Base-by-base conservation (phyloP, 495 filamentous ascomycete genomes). In the Lasiosphaeria miniovina region DNA sequence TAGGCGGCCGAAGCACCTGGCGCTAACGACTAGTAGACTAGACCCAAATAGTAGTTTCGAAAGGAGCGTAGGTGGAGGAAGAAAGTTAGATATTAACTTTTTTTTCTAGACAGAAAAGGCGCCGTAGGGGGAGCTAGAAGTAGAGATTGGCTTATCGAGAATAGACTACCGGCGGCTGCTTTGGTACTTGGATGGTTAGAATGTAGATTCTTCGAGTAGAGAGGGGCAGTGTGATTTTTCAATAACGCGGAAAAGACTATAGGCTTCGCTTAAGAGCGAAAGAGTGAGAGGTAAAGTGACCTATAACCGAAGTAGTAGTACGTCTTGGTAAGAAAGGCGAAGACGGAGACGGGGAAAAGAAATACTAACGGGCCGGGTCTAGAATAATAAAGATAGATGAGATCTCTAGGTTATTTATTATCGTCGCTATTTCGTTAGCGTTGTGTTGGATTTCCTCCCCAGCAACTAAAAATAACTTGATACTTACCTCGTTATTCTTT, bases 1-100 rank as follows among this genome's bases (percentile, higher is more conserved):
- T 89, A 93, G 55, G 58, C 15, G 45, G 61, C 67, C 62, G 60
- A 59, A 55, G 54, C 45, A 54, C 64, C 62, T 55, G 61, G 60
- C 56, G 60, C 62, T 36, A 43, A 48, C 17, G 38, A 59, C 61
- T 61, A 65, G 63, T 54, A 54, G 60, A 60, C 58, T 58, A 66
- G 52, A 63, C 45, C 45, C 55, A 48, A 36, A 36, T 50, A 36
- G 36, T n/a, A 6, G 52, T 40, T 54, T 35, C 14, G 15, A 54
- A 54, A 32, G 38, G 31, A 31, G 36, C 4, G 34, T 24, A 33
- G 15, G 32, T 31, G 6, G 12, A n/a, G 15, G 15, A 14, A 45
- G 15, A 45, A 45, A 45, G 15, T 14, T 14, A 6, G 41, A 45
- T 10, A n/a, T 12, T 10, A n/a, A 10, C 15, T 45, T n/a, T n/a